These are phyloP conservation scores for Coniferiporia sulphurascens DNA, from an alignment of 1,284 basidiomycete genomes.

Conservation along the genomic window DNA sequence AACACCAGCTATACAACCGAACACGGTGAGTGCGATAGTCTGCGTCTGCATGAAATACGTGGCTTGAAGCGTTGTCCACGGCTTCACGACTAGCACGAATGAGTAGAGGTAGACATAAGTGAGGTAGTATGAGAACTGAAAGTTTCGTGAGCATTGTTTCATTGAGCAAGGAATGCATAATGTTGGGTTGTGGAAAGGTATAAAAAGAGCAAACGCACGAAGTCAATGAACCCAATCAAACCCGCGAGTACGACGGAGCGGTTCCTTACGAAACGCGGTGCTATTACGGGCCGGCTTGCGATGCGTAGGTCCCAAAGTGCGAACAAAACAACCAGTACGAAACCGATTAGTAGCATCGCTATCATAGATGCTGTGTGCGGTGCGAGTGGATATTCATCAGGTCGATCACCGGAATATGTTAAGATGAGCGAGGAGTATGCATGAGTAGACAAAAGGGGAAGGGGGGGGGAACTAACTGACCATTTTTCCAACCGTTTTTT, in stretches of 20 bases:
- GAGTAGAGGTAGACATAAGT: slow-evolving; percentile 58
- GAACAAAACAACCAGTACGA: slow-evolving; percentile 39
- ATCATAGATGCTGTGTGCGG: slow-evolving; percentile 44
- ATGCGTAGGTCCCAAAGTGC: slow-evolving; percentile 45
- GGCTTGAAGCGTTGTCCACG: slow-evolving; percentile 47
- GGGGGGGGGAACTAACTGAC: slow-evolving; percentile 26
- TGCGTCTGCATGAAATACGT: slow-evolving; percentile 54
- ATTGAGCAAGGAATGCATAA: background rate
- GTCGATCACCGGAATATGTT: background rate
- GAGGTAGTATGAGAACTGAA: slow-evolving; percentile 57
- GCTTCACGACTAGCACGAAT: slow-evolving; percentile 56
- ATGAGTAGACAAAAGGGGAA: background rate
- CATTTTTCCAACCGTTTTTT: slow-evolving; percentile 39
- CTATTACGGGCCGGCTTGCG: slow-evolving; percentile 48
- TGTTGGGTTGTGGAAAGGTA: no score
- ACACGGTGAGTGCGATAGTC: slow-evolving; percentile 60
- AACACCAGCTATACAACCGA: slow-evolving; percentile 57
- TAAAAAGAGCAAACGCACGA: slow-evolving; percentile 35
- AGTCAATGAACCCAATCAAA: slow-evolving; percentile 68
- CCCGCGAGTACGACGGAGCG: slow-evolving; percentile 55
- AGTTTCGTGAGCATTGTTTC: background rate
- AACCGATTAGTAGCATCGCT: slow-evolving; percentile 48
- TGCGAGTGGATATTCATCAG: background rate
- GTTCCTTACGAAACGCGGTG: slow-evolving; percentile 53
- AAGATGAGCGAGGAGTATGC: background rate